Base-by-base conservation (phyloP, 441 rosid genomes). In the Mallotus japonicus region DNA sequence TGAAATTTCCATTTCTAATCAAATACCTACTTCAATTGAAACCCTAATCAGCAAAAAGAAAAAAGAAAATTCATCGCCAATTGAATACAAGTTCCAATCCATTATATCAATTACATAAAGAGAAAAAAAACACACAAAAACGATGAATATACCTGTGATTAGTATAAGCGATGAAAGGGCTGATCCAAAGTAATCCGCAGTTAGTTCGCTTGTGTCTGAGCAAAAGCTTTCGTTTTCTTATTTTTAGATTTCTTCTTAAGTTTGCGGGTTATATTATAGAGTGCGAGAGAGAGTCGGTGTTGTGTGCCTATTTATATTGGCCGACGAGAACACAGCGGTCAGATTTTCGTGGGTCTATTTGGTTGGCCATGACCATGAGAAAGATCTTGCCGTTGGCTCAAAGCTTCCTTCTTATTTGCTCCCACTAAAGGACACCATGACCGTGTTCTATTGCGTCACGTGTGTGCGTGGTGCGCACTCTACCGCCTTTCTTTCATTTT, bases 381-480 rank as follows among this genome's bases (percentile, higher is more conserved):
- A n/a, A 50, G 6, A 32, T 7, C 54, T 65, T 65, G 28, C 37
- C 56, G 69, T 65, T 20, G 11, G 69, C 69, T 65, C 69, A 46
- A 65, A 62, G 65, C 2, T 14, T 34, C 2, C 2, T 34, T 16
- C 0, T 62, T 37, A 11, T 59, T 59, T 3, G 7, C 24, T 59
- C 12, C 24, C 19, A 20, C 17, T 12, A 37, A 2, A 46, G 9
- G 1, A 13, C 55, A 22, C 5, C 5, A 0, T 57, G 15, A 11
- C 34, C 22, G 60, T 9, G 50, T 44, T 13, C n/a, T 11, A 34
- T 17, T 54, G n/a, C 28, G 2, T 32, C 71, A 68, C 71, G 62
- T 68, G 62, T 55, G 62, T 34, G 71, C 71, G 19, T 68, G 71
- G 22, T n/a, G n/a, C 32, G 34, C 71, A 68, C 61, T 54, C 71